Conservation (phyloP, 306 rosid species). For the Pterocarpus santalinus region DNA sequence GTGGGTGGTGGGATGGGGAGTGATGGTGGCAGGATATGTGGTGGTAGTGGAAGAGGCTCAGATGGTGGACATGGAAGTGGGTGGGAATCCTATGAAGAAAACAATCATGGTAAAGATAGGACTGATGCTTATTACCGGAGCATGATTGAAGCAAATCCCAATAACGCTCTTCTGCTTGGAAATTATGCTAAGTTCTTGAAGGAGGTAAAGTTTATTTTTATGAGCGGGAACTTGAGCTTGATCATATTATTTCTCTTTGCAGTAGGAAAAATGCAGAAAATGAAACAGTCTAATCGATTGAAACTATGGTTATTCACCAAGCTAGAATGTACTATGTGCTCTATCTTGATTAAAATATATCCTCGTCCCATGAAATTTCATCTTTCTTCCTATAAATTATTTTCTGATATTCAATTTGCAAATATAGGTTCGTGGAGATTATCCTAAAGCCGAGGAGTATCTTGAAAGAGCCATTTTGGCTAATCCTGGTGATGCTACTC, state of each 20-base stretch:
- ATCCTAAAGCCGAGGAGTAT: slow-evolving; percentile 75
- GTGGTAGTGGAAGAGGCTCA: slow-evolving; percentile 47
- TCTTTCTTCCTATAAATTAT: neutral
- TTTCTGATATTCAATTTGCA: slow-evolving; percentile 28
- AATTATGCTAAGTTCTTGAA: slow-evolving; percentile 88
- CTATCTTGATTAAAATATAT: neutral
- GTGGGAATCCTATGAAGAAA: slow-evolving; percentile 55
- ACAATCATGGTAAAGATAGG: slow-evolving; percentile 58
- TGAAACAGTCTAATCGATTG: neutral
- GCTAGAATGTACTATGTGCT: neutral
- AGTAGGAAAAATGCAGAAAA: neutral
- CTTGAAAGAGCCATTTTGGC: slow-evolving; percentile 82
- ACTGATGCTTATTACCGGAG: slow-evolving; percentile 73
- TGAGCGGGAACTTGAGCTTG: neutral
- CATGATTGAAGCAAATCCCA: slow-evolving; percentile 87
- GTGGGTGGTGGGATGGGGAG: slow-evolving; percentile 69
- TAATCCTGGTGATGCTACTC: slow-evolving; percentile 67
- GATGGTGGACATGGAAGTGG: slow-evolving; percentile 50
- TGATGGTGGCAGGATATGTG: slow-evolving; percentile 61
- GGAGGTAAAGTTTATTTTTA: slow-evolving; percentile 60
- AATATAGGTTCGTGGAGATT: slow-evolving; percentile 77
- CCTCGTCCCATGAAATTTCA: slow-evolving; percentile 3
- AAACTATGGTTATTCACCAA: neutral
- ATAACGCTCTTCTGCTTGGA: slow-evolving; percentile 80
- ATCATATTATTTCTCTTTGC: neutral